These are phyloP conservation scores for Candida verbasci DNA, from an alignment of 805 yeast species.

Conservation along the genomic window DNA sequence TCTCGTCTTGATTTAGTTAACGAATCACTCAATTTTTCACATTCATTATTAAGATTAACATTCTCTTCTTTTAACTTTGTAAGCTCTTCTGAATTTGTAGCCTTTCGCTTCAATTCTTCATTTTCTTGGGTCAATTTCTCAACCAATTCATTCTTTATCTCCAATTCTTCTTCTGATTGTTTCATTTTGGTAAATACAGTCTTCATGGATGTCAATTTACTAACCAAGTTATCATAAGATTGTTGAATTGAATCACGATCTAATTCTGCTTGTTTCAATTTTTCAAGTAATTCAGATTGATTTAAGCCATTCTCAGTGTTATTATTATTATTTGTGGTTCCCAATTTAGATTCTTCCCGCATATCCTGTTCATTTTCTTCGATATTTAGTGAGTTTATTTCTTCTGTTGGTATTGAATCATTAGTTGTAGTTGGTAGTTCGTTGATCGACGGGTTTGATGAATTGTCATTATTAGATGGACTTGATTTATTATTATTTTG, in stretches of 20 bases:
- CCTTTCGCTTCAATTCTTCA: conserved; percentile 14
- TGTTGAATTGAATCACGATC: conserved; percentile 57
- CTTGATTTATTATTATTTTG: neutral
- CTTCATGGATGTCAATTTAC: conserved; percentile 69
- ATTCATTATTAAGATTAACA: conserved; percentile 46
- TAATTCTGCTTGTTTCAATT: conserved; percentile 12
- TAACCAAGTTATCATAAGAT: conserved; percentile 58
- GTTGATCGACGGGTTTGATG: neutral
- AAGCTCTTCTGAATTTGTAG: conserved; percentile 7
- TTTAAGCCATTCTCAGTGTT: neutral
- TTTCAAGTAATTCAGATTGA: conserved; percentile 1
- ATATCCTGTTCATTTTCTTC: neutral
- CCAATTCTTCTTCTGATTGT: conserved; percentile 61
- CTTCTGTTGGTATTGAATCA: neutral
- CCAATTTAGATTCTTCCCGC: neutral
- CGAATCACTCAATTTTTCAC: conserved; percentile 45
- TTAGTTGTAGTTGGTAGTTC: neutral
- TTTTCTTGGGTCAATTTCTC: conserved; percentile 23
- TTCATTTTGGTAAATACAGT: conserved; percentile 69
- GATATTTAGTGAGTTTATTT: neutral
- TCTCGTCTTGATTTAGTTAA: conserved; percentile 36
- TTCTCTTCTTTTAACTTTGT: conserved; percentile 19
- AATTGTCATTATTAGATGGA: neutral
- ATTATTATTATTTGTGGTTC: neutral
- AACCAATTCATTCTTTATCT: conserved; percentile 44